Conservation (phyloP, 73 alveolate species). For the Paramecium sonneborni region DNA sequence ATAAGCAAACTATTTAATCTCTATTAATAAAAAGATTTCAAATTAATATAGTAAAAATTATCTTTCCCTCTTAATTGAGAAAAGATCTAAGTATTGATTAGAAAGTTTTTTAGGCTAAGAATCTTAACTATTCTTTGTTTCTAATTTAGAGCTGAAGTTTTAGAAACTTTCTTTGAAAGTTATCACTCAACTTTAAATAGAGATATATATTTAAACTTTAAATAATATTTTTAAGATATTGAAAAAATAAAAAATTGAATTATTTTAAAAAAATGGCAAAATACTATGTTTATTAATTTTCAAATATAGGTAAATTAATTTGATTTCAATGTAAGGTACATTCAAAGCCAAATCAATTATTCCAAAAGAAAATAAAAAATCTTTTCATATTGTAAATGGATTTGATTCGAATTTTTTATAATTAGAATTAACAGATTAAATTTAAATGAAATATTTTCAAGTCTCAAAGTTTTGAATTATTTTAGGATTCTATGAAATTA, state of each 20-base stretch:
- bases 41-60: conserved; percentile 1
- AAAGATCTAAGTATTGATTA: not conserved
- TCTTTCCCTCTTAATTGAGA: not conserved
- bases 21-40: conserved; percentile 32
- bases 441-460: not conserved
- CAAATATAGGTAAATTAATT: not conserved
- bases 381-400: not conserved
- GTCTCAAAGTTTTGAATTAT: not conserved
- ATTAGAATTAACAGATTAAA: not conserved
- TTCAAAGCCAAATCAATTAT: not conserved
- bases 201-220: not conserved
- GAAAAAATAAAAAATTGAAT: not conserved
- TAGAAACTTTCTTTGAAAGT: not conserved
- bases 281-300: not conserved
- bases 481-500: not conserved
- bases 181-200: not conserved
- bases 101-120: not conserved
- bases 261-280: not conserved
- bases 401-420: not conserved
- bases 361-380: conserved; percentile 13
- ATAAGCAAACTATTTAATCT: conserved; percentile 37
- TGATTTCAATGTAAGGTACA: not conserved
- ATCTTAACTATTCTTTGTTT: not conserved
- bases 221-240: not conserved
- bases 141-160: not conserved